These are phyloP conservation scores for Crepidotus sp. DNA, from an alignment of 1,284 basidiomycete species.

Conservation along the genomic window DNA sequence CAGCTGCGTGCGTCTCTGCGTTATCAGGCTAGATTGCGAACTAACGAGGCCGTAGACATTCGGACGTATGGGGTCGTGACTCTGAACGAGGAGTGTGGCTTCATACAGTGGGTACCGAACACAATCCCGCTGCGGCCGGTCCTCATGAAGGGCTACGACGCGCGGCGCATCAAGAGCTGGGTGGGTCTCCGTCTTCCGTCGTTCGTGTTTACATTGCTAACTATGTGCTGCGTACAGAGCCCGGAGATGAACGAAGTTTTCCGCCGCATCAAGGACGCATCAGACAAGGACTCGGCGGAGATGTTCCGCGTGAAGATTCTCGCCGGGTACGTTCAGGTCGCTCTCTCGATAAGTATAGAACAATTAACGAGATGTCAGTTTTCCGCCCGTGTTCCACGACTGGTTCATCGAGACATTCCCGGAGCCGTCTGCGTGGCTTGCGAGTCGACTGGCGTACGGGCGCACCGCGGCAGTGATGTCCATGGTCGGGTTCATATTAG, in stretches of 20 bases:
- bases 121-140: conserved; percentile 82
- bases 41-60: conserved; percentile 53
- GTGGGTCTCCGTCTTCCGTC: conserved; percentile 36
- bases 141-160: conserved; percentile 66
- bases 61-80: conserved; percentile 96
- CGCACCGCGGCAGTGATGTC: conserved; percentile 96
- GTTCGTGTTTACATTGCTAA: conserved; percentile 3
- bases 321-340: conserved; percentile 35
- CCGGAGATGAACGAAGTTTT: conserved; percentile 48
- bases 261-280: conserved; percentile 45
- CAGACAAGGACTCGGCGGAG: conserved; percentile 45
- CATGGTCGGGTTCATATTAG: conserved; percentile 97
- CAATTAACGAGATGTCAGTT: conserved; percentile 45
- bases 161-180: conserved; percentile 52
- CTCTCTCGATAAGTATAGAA: conserved; percentile 31
- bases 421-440: conserved; percentile 92
- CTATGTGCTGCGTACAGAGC: conserved; percentile 20
- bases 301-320: conserved; percentile 60
- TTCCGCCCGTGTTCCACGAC: conserved; percentile 86
- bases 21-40: neutral
- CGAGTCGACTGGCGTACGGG: conserved; percentile 78
- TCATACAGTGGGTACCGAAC: conserved; percentile 98
- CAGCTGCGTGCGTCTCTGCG: conserved; percentile 62
- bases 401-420: conserved; percentile 98
- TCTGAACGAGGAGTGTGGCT: conserved; percentile 93